Conservation (phyloP, 805 yeast genomes). For the Wilhelminamyces savonicus region DNA sequence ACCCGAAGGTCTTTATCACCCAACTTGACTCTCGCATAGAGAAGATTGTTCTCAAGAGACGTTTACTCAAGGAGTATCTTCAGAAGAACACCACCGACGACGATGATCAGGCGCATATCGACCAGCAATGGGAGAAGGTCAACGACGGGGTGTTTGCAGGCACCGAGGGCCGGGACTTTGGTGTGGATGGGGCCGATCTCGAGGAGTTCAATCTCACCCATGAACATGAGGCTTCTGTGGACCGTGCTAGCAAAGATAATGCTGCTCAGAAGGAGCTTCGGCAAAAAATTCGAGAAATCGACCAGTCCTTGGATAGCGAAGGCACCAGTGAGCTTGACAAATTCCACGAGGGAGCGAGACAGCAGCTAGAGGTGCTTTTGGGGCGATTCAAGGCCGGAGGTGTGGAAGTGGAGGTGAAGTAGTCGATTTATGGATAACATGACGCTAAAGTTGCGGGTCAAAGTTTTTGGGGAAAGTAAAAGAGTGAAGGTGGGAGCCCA, state of each 20-base stretch:
- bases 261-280: conserved; percentile 6
- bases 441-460: no score
- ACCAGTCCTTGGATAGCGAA: conserved; percentile 3
- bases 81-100: conserved; percentile 13
- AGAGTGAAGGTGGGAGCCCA: no score
- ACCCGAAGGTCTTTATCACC: conserved; percentile 22
- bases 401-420: no score
- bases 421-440: no score
- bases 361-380: no score
- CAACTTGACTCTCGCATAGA: conserved; percentile 38
- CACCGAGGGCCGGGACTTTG: conserved; percentile 24
- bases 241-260: no score
- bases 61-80: conserved; percentile 29
- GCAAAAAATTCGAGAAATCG: conserved; percentile 9
- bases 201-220: conserved; percentile 34
- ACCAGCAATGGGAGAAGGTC: conserved; percentile 40
- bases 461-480: no score
- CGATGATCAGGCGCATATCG: conserved; percentile 17
- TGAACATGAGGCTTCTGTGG: conserved; percentile 5
- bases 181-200: conserved; percentile 34
- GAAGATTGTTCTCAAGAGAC: conserved; percentile 30
- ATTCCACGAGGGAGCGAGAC: no score
- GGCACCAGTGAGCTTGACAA: conserved; percentile 29
- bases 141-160: conserved; percentile 23
- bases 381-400: no score